Base-by-base conservation (phyloP, 208 protist species). In the Leishmania major region DNA sequence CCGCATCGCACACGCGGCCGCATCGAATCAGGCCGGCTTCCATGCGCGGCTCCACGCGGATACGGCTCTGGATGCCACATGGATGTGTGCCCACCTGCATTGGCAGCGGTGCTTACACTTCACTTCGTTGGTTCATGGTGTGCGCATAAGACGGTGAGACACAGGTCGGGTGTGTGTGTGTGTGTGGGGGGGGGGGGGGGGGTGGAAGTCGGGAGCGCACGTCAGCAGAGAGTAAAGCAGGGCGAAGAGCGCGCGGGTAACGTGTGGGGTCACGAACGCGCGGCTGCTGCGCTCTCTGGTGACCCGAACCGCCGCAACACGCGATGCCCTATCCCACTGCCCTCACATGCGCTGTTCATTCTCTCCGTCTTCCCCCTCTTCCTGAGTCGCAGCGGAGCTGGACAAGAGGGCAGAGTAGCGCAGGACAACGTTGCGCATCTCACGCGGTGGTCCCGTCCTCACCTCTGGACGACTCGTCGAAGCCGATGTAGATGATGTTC, bases 401-500 rank as follows among this genome's bases (percentile, higher is more conserved):
- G n/a, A 67, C 60, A 28, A 67, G 11, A 67, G 2, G n/a, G n/a
- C 60, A 40, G n/a, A 67, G 43, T 2, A 15, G 69, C 5, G 6
- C 15, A n/a, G 25, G 6, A 47, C 57, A 6, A 40, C 10, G 0
- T n/a, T 51, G 69, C 3, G 43, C 69, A 73, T 28, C 43, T 73
- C 69, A 73, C 43, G 37, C 47, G 15, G 40, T 76, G 49, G 69
- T 37, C 13, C 31, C 43, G 17, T 37, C 72, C 22, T 40, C 57
- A 25, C 55, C 35, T 37, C 53, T 31, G 35, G 22, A 19, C 7
- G 45, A 53, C 47, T 85, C 83, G 60, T 93, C 80, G 75, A 95
- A 97, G 17, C 86, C 89, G 75, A 97, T 86, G 84, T 92, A 95
- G 66, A 97, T 64, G 19, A 97, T 91, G 45, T 89, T 86, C 77